phyloP scores from a whole-genome alignment of 225 moss, liverwort and hornwort genomes.

The Ulota crispa region DNA sequence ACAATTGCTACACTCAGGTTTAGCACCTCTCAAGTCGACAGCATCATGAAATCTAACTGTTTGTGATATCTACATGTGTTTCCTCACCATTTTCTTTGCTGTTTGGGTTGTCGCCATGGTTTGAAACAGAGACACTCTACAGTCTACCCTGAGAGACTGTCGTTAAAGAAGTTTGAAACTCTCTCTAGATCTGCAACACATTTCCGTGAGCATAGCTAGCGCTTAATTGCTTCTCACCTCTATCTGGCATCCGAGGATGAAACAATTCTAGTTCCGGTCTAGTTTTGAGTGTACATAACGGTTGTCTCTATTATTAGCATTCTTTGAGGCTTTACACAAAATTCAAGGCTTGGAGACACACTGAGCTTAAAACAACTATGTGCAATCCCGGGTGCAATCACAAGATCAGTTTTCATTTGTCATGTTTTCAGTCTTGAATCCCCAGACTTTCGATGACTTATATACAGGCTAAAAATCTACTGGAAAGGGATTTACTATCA shows the following conservation, averaged over 20 bases:
- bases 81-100: conserved; percentile 29
- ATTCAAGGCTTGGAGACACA: not conserved
- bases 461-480: not conserved
- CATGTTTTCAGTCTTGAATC: not conserved
- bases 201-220: not conserved
- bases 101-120: conserved; percentile 16
- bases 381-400: not conserved
- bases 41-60: not conserved
- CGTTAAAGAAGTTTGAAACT: not conserved
- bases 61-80: not conserved
- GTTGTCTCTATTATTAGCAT: not conserved
- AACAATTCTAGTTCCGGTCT: not conserved
- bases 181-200: not conserved
- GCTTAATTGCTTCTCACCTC: not conserved
- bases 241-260: not conserved
- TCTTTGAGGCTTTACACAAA: not conserved
- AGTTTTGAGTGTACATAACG: not conserved
- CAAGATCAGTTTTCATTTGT: not conserved
- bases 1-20: not conserved
- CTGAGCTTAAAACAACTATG: not conserved
- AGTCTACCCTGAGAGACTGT: not conserved
- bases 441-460: not conserved
- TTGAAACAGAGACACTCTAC: conserved; percentile 5
- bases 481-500: not conserved
- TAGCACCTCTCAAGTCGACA: not conserved